phyloP scores from a whole-genome alignment of 495 filamentous ascomycete species.

The Penicillium steckii region DNA sequence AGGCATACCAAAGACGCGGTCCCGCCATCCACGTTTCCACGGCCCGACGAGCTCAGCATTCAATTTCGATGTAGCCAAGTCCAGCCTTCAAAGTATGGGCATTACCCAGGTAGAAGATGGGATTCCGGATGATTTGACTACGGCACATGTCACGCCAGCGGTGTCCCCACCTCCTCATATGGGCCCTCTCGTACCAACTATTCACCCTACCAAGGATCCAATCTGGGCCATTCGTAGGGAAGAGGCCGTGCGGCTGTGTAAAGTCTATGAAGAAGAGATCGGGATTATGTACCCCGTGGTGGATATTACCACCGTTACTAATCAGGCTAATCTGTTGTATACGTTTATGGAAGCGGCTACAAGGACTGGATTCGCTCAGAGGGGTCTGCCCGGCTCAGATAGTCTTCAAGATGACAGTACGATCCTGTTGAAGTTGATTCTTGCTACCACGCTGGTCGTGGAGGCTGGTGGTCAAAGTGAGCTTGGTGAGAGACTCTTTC shows the following conservation, averaged over 20 bases:
- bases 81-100: slow-evolving; percentile 85
- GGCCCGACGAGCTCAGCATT: slow-evolving; percentile 86
- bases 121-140: slow-evolving; percentile 55
- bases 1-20: slow-evolving; percentile 34
- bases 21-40: slow-evolving; percentile 66
- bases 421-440: slow-evolving; percentile 71
- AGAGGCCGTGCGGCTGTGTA: slow-evolving; percentile 68
- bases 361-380: slow-evolving; percentile 56
- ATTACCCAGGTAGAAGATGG: slow-evolving; percentile 57
- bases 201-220: slow-evolving; percentile 61
- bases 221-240: slow-evolving; percentile 71
- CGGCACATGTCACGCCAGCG: slow-evolving; percentile 50
- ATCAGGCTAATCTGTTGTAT: slow-evolving; percentile 63
- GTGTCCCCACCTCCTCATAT: slow-evolving; percentile 52
- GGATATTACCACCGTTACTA: slow-evolving; percentile 63
- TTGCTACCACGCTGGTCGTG: slow-evolving; percentile 70
- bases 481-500: slow-evolving; percentile 66
- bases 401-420: slow-evolving; percentile 66
- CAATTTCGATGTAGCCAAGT: slow-evolving; percentile 83
- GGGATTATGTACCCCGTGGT: slow-evolving; percentile 84
- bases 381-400: slow-evolving; percentile 56
- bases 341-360: slow-evolving; percentile 68
- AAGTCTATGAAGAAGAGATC: slow-evolving; percentile 79
- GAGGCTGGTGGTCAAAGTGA: slow-evolving; percentile 76
- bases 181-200: slow-evolving; percentile 31